A percentile compares a stretch with the other conserved stretches of the same genome.
Conservation (phyloP, 306 rosid species). For the Quercus cerris region DNA sequence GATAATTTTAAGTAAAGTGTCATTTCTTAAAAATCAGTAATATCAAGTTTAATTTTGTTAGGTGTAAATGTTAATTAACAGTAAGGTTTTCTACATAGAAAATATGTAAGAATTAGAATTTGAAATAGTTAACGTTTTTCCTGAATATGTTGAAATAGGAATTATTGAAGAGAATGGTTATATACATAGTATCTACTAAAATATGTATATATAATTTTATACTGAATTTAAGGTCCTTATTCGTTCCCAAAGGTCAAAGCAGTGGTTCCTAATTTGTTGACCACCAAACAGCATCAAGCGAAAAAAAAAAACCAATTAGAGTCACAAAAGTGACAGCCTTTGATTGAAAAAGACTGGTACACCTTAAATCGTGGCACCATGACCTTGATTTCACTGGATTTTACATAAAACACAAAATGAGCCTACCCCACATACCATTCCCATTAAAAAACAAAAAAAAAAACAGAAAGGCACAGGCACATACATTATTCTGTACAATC, state of each 20-base stretch:
- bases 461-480: background rate
- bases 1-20: too few species aligned
- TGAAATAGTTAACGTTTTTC: too few species aligned
- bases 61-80: too few species aligned
- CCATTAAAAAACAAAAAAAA: background rate
- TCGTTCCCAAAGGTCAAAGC: background rate
- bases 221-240: background rate
- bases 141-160: too few species aligned
- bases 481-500: background rate
- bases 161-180: too few species aligned
- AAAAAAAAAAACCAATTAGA: background rate
- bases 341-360: conserved; percentile 20
- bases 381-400: background rate
- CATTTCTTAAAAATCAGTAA: too few species aligned
- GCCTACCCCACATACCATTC: background rate
- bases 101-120: too few species aligned
- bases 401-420: background rate
- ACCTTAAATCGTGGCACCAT: conserved; percentile 13
- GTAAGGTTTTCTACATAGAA: too few species aligned
- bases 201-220: too few species aligned
- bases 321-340: background rate
- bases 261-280: conserved; percentile 1
- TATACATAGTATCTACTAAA: too few species aligned
- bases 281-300: background rate
- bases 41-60: too few species aligned